Percentiles rank a stretch among this genome's conserved stretches.
phyloP scores from a whole-genome alignment of 2,329 filamentous ascomycete species.

The Truncatella angustata region DNA sequence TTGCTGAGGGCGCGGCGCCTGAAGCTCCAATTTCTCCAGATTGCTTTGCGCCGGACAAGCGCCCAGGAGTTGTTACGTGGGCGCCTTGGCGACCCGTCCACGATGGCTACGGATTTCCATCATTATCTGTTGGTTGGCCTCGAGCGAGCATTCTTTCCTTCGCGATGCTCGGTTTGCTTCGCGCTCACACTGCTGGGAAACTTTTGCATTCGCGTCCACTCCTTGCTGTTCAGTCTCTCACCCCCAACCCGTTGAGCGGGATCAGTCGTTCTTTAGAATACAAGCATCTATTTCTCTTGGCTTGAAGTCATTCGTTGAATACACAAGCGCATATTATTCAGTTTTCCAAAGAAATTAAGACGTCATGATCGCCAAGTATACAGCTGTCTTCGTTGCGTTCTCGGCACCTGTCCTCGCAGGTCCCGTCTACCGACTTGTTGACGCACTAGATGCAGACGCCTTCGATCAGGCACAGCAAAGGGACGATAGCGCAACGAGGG shows the following conservation, averaged over 20 bases:
- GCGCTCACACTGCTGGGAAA: background rate
- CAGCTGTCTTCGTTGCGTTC: background rate
- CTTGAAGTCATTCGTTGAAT: background rate
- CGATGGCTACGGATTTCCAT: background rate
- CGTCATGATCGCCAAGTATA: slow-evolving; percentile 11
- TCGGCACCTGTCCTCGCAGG: slow-evolving; percentile 14
- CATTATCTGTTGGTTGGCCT: background rate
- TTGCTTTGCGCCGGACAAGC: background rate
- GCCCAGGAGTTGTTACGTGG: slow-evolving; percentile 7
- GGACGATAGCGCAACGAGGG: slow-evolving; percentile 39
- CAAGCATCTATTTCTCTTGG: background rate
- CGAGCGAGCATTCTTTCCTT: background rate
- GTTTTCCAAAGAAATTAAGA: background rate
- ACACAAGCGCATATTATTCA: background rate
- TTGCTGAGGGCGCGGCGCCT: background rate
- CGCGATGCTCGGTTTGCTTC: background rate
- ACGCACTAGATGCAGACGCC: slow-evolving; percentile 34
- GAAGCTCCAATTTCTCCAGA: background rate
- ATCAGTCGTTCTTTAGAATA: slow-evolving; percentile 11
- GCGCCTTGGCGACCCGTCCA: slow-evolving; percentile 2
- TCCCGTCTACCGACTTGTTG: slow-evolving; percentile 27
- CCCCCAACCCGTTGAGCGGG: slow-evolving; percentile 13
- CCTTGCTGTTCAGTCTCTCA: background rate
- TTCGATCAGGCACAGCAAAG: slow-evolving; percentile 40
- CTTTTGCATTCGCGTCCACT: no score